phyloP scores from a whole-genome alignment of 805 yeast species.

The Metschnikowia gruessii region DNA sequence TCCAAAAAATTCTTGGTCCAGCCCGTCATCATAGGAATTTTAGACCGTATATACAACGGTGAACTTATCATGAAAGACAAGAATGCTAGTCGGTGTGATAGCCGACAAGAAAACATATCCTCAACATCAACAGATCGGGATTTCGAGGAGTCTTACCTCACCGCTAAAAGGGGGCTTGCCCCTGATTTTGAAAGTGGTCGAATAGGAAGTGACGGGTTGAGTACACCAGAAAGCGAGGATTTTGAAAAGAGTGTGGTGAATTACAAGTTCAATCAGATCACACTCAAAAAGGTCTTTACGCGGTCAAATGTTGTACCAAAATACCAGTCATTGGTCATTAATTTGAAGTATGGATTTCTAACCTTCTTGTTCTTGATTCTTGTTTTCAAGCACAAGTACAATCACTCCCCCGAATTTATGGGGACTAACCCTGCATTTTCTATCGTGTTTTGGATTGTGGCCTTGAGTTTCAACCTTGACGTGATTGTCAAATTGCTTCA shows the following conservation, averaged over 20 bases:
- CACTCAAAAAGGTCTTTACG: constrained; percentile 29
- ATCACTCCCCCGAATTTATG: not conserved
- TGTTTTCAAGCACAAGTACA: constrained; percentile 25
- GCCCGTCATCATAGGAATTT: constrained; percentile 46
- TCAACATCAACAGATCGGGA: not conserved
- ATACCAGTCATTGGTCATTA: constrained; percentile 40
- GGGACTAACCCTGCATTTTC: constrained; percentile 25
- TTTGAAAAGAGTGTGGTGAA: constrained; percentile 24
- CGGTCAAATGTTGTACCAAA: constrained; percentile 39
- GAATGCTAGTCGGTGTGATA: constrained; percentile 21
- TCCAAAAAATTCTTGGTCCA: constrained; percentile 52
- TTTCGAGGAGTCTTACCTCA: constrained; percentile 5
- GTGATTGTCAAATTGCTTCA: constrained; percentile 41
- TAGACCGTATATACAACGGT: constrained; percentile 52
- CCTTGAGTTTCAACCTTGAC: constrained; percentile 47
- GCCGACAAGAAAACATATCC: not conserved
- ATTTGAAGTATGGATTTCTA: constrained; percentile 32
- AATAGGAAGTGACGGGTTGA: not conserved
- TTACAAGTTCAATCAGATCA: constrained; percentile 31
- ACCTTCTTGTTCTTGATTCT: constrained; percentile 31
- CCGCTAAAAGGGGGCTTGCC: constrained; percentile 1
- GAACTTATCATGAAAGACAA: constrained; percentile 40
- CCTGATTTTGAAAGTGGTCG: constrained; percentile 1
- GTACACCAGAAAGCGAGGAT: constrained; percentile 2
- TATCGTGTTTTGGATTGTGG: constrained; percentile 42